Evolutionary conservation across 306 rosid genomes (phyloP), one percentile per base, ranked within the genome.

Genomic region (Phaseolus lunatus): DNA sequence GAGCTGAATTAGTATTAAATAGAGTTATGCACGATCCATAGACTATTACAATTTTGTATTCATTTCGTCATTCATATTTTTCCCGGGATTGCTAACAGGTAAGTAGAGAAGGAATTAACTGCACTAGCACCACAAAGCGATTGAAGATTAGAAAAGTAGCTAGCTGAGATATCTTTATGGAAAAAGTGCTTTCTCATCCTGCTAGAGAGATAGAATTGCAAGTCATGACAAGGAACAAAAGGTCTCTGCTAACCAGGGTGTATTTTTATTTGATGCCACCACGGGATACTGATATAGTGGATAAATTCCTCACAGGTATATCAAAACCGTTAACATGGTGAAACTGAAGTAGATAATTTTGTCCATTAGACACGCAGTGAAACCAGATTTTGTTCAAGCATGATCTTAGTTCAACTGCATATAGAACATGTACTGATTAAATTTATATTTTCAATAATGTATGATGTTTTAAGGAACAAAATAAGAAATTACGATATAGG

Each of bases 31-130:
- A 50, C 18, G 14, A 11, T 82, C 62, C 35, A 22, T 43, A 19
- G 59, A 52, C 18, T 16, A 56, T 53, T 68, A 37, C 62, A 59
- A 41, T 43, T 1, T 52, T 69, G 45, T n/a, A 26, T 74, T 19
- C 18, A 43, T 54, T 39, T 0, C n/a, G 37, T 33, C 0, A 44
- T 58, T 69, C 3, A 14, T 71, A 52, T 47, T 7, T 65, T 5
- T 19, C 1, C 15, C 1, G 29, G 39, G 37, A 29, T 70, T 54
- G 8, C 69, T 33, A 59, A 80, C 85, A 84, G 87, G 87, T 77
- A 82, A 41, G 10, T 85, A 78, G 75, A 48, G 67, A 52, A 76
- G 64, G 62, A 58, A 41, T 48, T 13, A 9, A 41, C 7, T 39
- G 26, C 16, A 41, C 75, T n/a, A 61, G 70, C 79, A 29, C 68